Evolutionary conservation across 1,139 yeast genomes (phyloP).

Genomic region (Insectozyma bohioensis): DNA sequence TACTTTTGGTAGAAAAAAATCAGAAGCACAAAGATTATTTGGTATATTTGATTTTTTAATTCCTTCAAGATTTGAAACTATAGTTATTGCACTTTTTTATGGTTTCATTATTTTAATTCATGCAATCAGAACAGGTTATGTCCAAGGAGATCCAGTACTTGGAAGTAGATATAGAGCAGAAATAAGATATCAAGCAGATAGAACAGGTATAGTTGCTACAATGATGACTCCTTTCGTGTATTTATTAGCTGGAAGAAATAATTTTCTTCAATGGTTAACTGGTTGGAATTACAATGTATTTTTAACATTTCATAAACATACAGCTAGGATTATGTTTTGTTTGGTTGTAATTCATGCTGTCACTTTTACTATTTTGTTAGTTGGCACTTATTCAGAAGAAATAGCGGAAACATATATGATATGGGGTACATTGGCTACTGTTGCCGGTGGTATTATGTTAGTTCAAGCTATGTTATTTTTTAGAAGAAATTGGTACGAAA

Average conservation of each 20-base stretch:
- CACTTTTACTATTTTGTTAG: slow-evolving; percentile 29
- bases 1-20: slow-evolving; percentile 21
- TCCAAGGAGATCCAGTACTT: slow-evolving; percentile 30
- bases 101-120: slow-evolving; percentile 42
- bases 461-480: slow-evolving; percentile 39
- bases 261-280: slow-evolving; percentile 41
- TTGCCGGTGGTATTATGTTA: slow-evolving; percentile 34
- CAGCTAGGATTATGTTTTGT: slow-evolving; percentile 30
- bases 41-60: slow-evolving; percentile 22
- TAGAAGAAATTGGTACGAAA: slow-evolving; percentile 45
- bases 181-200: slow-evolving; percentile 30
- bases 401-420: slow-evolving; percentile 23
- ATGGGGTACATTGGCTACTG: slow-evolving; percentile 33
- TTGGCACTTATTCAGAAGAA: slow-evolving; percentile 9
- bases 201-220: slow-evolving; percentile 32
- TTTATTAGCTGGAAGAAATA: slow-evolving; percentile 44
- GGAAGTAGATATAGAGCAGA: slow-evolving; percentile 18
- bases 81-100: slow-evolving; percentile 29
- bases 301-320: slow-evolving; percentile 38
- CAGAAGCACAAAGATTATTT: slow-evolving; percentile 20
- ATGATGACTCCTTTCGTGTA: slow-evolving; percentile 32
- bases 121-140: slow-evolving; percentile 21
- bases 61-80: slow-evolving; percentile 27
- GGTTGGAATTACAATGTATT: slow-evolving; percentile 37
- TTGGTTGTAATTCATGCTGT: slow-evolving; percentile 36